phyloP scores from a whole-genome alignment of 2,329 filamentous ascomycete genomes.

The Calonectria multiphialidica region DNA sequence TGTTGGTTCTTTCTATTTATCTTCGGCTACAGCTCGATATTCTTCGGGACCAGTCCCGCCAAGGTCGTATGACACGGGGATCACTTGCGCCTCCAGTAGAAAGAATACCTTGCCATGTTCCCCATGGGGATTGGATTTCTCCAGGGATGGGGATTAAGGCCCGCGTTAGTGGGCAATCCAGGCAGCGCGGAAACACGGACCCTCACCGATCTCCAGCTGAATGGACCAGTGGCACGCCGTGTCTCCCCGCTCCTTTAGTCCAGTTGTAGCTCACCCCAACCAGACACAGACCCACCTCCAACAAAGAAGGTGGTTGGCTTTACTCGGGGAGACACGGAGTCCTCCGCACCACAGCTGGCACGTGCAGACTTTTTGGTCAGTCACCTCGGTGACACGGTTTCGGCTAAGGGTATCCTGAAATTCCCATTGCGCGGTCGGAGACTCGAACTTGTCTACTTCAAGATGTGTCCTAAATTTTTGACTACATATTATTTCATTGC shows the following conservation, averaged over 20 bases:
- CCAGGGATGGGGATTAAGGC: not conserved
- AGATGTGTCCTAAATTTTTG: no score
- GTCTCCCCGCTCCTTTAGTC: not conserved
- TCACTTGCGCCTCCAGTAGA: not conserved
- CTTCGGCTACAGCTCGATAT: not conserved
- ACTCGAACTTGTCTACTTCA: no score
- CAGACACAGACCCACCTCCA: no score
- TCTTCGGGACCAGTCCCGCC: not conserved
- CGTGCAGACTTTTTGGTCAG: no score
- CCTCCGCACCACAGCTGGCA: no score
- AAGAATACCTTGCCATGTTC: constrained; percentile 5
- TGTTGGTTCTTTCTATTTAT: not conserved
- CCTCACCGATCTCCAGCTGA: not conserved
- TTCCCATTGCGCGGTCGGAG: no score
- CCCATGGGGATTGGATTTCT: constrained; percentile 16
- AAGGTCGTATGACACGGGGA: constrained; percentile 1
- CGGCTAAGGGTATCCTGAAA: no score
- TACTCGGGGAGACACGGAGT: not conserved
- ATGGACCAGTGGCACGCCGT: not conserved
- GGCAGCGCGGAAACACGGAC: constrained; percentile 17
- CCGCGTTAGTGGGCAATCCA: not conserved
- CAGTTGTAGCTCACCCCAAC: not conserved
- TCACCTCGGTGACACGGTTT: not conserved
- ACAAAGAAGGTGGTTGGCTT: not conserved
- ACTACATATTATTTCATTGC: no score